Percentiles rank a stretch among this genome's conserved stretches.
Conservation (phyloP, 495 filamentous ascomycete species). For the Hyphodiscus hymeniophilus region DNA sequence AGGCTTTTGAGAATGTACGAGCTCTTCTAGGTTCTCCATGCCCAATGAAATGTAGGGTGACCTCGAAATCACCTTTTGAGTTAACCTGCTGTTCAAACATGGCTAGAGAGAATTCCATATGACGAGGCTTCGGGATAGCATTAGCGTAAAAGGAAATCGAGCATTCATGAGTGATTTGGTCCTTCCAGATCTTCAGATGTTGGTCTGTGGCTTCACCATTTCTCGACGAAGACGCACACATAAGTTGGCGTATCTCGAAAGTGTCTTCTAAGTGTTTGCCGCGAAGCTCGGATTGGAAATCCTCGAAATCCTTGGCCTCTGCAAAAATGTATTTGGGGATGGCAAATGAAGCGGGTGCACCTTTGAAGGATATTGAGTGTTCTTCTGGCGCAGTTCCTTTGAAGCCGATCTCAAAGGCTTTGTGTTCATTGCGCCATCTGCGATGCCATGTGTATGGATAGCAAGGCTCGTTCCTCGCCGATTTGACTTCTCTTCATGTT, state of each 20-base stretch:
- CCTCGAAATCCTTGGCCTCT: neutral
- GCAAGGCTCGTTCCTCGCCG: neutral
- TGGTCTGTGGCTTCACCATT: constrained; percentile 1
- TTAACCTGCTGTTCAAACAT: neutral
- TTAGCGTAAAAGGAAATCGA: constrained; percentile 5
- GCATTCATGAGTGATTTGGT: neutral
- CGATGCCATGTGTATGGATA: constrained; percentile 6
- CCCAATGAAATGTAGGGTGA: neutral
- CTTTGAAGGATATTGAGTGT: constrained; percentile 2
- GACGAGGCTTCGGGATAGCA: neutral
- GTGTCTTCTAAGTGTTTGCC: constrained; percentile 2
- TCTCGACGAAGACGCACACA: neutral
- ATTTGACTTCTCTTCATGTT: neutral
- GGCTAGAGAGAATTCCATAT: constrained; percentile 2
- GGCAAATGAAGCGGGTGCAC: neutral
- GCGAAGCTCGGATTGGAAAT: constrained; percentile 5
- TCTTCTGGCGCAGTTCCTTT: neutral
- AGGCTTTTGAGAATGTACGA: constrained; percentile 3
- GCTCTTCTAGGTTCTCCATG: neutral
- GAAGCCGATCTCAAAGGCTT: neutral
- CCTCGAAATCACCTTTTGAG: neutral
- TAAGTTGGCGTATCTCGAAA: constrained; percentile 1
- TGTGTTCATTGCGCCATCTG: neutral
- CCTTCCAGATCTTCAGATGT: constrained; percentile 9
- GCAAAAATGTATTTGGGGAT: constrained; percentile 5